Conservation (phyloP, 805 yeast species). For the Wickerhamiella slavikovae region DNA sequence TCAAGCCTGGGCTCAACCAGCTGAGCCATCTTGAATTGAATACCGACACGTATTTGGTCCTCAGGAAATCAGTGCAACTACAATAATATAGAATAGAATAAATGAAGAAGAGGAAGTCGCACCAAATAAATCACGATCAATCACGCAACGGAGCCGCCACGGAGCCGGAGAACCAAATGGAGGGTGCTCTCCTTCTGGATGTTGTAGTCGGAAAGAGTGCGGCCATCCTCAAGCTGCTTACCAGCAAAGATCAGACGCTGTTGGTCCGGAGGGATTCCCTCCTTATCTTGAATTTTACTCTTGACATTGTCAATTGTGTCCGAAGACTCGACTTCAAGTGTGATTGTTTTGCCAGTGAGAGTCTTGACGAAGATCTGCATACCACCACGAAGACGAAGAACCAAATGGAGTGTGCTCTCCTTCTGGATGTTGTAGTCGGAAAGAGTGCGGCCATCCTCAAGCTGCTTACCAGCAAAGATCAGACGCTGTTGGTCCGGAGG, state of each 20-base stretch:
- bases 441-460: conserved; percentile 87
- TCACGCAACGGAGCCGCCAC: conserved; percentile 68
- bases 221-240: conserved; percentile 87
- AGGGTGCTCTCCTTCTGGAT: conserved; percentile 82
- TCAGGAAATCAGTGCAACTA: not conserved
- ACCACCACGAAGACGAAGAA: conserved; percentile 76
- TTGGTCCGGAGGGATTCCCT: conserved; percentile 92
- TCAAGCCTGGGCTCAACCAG: not conserved
- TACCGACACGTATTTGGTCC: not conserved
- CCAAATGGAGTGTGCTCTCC: conserved; percentile 75
- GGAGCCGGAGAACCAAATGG: conserved; percentile 65
- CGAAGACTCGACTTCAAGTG: conserved; percentile 75
- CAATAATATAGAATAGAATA: conserved; percentile 32
- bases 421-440: conserved; percentile 92
- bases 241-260: conserved; percentile 91
- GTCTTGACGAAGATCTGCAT: conserved; percentile 90
- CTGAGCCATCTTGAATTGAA: not conserved
- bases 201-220: conserved; percentile 83
- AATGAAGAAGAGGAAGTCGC: conserved; percentile 82
- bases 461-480: conserved; percentile 90
- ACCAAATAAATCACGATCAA: conserved; percentile 76
- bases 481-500: conserved; percentile 95
- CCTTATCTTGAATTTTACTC: conserved; percentile 86
- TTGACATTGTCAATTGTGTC: conserved; percentile 89
- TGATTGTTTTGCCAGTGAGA: conserved; percentile 90